Conservation (phyloP, 345 rosid genomes). For the Dipteronia sinensis region DNA sequence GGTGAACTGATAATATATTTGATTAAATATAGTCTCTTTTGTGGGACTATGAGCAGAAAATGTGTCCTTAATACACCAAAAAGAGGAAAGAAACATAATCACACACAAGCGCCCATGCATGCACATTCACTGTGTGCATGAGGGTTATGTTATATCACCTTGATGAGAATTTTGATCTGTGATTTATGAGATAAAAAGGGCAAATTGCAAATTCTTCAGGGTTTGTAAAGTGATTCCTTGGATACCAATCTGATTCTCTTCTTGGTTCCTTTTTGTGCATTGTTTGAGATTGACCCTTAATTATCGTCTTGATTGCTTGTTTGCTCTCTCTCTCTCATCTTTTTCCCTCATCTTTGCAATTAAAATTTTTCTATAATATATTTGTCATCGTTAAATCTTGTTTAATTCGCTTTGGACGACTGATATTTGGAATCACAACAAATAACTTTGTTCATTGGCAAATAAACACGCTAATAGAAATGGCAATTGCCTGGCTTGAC, state of each 20-base stretch:
- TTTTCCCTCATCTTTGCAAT: neutral
- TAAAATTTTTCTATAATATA: neutral
- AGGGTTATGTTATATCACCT: neutral
- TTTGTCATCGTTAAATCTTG: neutral
- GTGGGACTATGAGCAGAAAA: neutral
- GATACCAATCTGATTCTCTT: neutral
- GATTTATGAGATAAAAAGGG: constrained; percentile 1
- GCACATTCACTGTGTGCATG: neutral
- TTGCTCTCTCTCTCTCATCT: neutral
- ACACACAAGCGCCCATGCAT: neutral
- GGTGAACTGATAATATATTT: neutral
- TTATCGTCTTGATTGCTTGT: neutral
- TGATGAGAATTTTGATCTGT: neutral
- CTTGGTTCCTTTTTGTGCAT: neutral
- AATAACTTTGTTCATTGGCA: constrained; percentile 1
- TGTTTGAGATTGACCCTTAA: neutral
- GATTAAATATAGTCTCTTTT: neutral
- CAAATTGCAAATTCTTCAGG: neutral
- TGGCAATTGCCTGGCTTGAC: neutral
- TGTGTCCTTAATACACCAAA: neutral
- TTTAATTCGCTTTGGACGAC: neutral
- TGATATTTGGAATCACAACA: constrained; percentile 5
- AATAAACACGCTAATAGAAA: neutral
- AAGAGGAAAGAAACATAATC: neutral
- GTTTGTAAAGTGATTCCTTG: neutral